Conservation (phyloP, 106 monocot genomes). For the Triglochin maritima region DNA sequence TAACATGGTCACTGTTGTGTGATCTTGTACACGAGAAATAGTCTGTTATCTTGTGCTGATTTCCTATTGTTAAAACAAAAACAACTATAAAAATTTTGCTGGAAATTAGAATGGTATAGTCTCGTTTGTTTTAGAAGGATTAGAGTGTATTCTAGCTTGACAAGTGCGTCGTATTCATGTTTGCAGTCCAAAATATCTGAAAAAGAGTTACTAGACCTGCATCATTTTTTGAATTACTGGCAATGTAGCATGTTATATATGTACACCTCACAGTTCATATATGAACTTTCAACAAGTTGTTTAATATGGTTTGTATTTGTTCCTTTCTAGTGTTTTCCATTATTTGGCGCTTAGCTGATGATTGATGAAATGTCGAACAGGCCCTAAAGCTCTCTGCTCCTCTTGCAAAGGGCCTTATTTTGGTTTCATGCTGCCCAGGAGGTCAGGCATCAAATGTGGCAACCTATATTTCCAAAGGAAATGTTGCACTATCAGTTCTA, state of each 20-base stretch:
- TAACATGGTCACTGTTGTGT: not conserved
- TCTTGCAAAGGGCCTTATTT: slow-evolving; percentile 90
- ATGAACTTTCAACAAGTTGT: no score
- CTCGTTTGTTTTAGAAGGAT: not conserved
- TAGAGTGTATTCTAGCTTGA: not conserved
- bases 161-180: not conserved
- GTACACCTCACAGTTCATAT: no score
- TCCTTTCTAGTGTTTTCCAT: not conserved
- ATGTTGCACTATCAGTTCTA: slow-evolving; percentile 98
- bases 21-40: not conserved
- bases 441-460: slow-evolving; percentile 89
- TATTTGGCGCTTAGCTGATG: not conserved
- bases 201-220: no score
- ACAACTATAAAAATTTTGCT: not conserved
- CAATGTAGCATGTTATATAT: no score
- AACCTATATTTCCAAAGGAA: slow-evolving; percentile 97
- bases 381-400: slow-evolving; percentile 75
- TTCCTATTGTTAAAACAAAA: not conserved
- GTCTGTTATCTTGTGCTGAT: not conserved
- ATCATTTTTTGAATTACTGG: no score
- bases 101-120: not conserved
- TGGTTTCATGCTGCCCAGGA: slow-evolving; percentile 62
- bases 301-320: no score
- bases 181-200: no score
- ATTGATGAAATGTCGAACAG: slow-evolving; percentile 23